Base-by-base conservation (phyloP, 176 grass and related monocot genomes). In the Olyra latifolia region DNA sequence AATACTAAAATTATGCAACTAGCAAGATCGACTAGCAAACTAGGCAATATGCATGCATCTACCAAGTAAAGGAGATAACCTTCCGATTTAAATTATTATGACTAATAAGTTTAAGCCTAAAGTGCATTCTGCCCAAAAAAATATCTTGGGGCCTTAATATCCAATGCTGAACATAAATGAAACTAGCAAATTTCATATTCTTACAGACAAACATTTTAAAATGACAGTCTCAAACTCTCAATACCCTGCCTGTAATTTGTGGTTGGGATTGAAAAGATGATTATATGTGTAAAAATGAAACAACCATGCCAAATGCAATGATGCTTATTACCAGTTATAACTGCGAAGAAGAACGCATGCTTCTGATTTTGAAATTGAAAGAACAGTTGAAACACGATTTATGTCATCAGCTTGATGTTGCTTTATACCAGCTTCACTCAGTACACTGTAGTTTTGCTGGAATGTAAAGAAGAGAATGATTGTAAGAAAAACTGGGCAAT, bases 371-470 rank as follows among this genome's bases (percentile, higher is more conserved):
- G 85, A 83, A 67, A 99, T 99, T 67, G 93, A 99, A 85, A 99
- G 97, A 80, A 99, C 97, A 84, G 93, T 96, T 30, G 97, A 96
- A 61, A 99, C 92, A 57, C 91, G 91, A 82, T 80, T 96, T 86
- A 93, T 99, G 62, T 99, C 93, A 82, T 95, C 97, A 29, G 88
- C 86, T 86, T 99, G 97, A 35, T 80, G 88, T 61, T 88, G 90
- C 15, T 88, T 89, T 86, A 96, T 99, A 82, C 91, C 92, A 80
- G 39, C 78, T 74, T 99, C 97, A 75, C 84, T 93, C 46, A 96
- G 83, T 76, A 94, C 59, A 65, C 90, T 88, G 85, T 99, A 99
- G 64, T 89, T 99, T 91, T 93, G 97, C 97, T 99, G 90, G 14
- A 53, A 69, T 71, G 52, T 46, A 69, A 80, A 88, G 58, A 80